These are phyloP conservation scores for Wickerhamomyces sp. DNA, from an alignment of 1,139 yeast species.

Conservation along the genomic window DNA sequence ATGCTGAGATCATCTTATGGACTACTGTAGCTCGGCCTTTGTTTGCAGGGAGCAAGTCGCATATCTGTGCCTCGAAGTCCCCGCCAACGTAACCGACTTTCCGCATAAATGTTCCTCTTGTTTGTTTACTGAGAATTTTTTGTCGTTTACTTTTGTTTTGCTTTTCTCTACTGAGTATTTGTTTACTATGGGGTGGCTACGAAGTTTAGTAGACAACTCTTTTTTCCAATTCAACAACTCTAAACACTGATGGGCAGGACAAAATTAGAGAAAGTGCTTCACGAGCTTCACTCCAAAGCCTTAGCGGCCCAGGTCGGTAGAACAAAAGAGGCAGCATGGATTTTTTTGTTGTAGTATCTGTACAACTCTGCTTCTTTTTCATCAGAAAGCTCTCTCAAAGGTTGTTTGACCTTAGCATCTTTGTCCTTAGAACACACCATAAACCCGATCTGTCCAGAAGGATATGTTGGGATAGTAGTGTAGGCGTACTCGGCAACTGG, in stretches of 20 bases:
- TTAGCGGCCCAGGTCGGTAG: slow-evolving; percentile 81
- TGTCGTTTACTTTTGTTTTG: too few species aligned
- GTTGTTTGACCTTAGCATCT: slow-evolving; percentile 55
- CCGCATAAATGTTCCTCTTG: too few species aligned
- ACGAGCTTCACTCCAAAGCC: slow-evolving; percentile 27
- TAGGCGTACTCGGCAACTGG: slow-evolving; percentile 85
- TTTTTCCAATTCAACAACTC: too few species aligned
- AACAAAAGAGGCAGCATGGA: slow-evolving; percentile 82
- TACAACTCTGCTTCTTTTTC: slow-evolving; percentile 60
- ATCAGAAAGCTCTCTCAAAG: slow-evolving; percentile 60
- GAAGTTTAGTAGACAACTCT: too few species aligned
- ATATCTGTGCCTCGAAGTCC: slow-evolving; percentile 24
- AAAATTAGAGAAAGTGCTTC: too few species aligned
- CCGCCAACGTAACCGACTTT: slow-evolving; percentile 18
- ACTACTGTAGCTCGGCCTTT: slow-evolving; percentile 45
- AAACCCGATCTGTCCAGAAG: slow-evolving; percentile 91
- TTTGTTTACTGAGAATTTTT: too few species aligned
- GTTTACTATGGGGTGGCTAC: too few species aligned
- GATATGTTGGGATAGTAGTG: slow-evolving; percentile 89
- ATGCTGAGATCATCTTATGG: slow-evolving; percentile 38
- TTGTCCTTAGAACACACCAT: slow-evolving; percentile 85
- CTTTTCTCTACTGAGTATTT: too few species aligned
- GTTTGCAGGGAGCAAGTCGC: slow-evolving; percentile 50
- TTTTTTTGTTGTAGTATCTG: slow-evolving; percentile 72
- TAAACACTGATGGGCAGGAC: too few species aligned